Evolutionary conservation across 2,329 filamentous ascomycete species (phyloP), one percentile per base, ranked within the genome.

Genomic region (Bipolaris gigantea): DNA sequence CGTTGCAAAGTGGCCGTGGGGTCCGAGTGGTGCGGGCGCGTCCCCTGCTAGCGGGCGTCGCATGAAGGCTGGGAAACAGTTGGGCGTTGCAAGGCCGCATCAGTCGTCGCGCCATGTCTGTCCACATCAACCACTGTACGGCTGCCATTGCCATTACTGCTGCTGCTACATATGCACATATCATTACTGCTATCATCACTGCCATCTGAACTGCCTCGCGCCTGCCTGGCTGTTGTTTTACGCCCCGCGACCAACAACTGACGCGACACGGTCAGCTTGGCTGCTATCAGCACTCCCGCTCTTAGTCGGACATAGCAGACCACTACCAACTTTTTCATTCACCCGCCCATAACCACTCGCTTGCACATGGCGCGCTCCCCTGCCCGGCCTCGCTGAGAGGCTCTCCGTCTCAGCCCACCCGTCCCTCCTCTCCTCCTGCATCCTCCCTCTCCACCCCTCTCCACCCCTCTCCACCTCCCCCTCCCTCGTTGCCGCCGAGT

Each of bases 321-420:
- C 60, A 50, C 56, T 43, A 41, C 23, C 58, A 56, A 52, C 52
- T 41, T 57, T 49, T 56, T 18, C 48, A 33, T 27, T 34, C 51
- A 41, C 19, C 39, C 41, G 35, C 48, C 50, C 50, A 47, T 48
- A 43, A n/a, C 48, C 48, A 33, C 16, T 38, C 56, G 33, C 52
- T 49, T 45, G 45, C 60, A 54, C 43, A 73, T 74, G 69, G 65
- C 66, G 60, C 48, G 57, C 61, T 56, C 55, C 55, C 53, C 61
- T 49, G 43, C 60, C 56, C 61, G 61, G 69, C 71, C 71, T 72
- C 71, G 65, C 65, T 71, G 68, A 70, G 69, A 70, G 71, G 70
- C 48, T 23, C 30, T 9, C 30, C 35, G 27, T 16, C 23, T 18
- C 23, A 5, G 23, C 39, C 15, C 16, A 32, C 39, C 19, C 33